Evolutionary conservation across 2,329 filamentous ascomycete genomes (phyloP), one percentile per base, ranked within the genome.

Genomic region (Fonsecaea erecta): DNA sequence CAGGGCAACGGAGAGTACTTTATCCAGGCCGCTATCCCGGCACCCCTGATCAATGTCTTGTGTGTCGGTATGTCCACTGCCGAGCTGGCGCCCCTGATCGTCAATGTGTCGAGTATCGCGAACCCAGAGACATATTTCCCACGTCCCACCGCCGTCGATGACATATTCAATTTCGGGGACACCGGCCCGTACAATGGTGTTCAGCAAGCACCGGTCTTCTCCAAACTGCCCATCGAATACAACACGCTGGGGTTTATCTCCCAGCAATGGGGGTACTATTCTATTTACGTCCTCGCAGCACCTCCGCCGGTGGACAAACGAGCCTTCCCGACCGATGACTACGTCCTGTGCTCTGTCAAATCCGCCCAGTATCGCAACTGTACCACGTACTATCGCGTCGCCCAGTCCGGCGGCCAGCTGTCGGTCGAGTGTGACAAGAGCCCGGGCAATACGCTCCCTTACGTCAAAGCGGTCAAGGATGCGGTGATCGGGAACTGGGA

Each of bases 21-120:
- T 2, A 79, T 94, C 2, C 78, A 81, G 14, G 91, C 90, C 0
- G 87, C 89, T 0, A 88, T 92, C 0, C 85, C 89, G 0, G 90
- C 88, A 0, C 90, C 91, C 0, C 82, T 85, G 0, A 77, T 93
- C 52, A 92, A 93, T 68, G 88, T 91, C 0, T 76, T 93, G 34
- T 95, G 91, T 70, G 88, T 84, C 1, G 90, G 90, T 48, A 81
- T 93, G 80, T 81, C 82, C 0, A 63, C 74, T 21, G 71, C 80
- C 0, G 89, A 92, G 60, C 75, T 94, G 1, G 75, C 73, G 0
- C 90, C 90, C 0, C 76, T 93, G 1, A 79, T 93, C 0, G 81
- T 81, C 21, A 65, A 63, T 40, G 54, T 30, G 26, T 30, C 55
- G 16, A 52, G 28, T 12, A 37, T 32, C 14, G 57, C 40, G 7